Percentiles rank a stretch among this genome's conserved stretches.
phyloP scores from a whole-genome alignment of 495 filamentous ascomycete species.

The Podospora pseudoanserina region DNA sequence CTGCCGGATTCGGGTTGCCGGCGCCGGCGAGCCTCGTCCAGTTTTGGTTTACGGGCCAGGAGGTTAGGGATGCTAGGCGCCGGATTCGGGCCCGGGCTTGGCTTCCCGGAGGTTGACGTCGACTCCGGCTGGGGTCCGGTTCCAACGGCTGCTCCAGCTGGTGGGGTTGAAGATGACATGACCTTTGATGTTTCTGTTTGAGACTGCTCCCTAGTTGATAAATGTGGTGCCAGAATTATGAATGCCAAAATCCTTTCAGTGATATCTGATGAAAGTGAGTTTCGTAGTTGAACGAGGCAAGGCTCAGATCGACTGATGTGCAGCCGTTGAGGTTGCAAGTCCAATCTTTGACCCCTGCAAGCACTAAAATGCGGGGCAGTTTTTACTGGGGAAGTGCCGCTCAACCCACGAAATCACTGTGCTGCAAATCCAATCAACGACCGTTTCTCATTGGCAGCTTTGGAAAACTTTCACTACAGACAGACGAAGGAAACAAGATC shows the following conservation, averaged over 20 bases:
- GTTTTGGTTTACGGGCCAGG: slow-evolving; percentile 58
- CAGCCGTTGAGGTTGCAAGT: slow-evolving; percentile 4
- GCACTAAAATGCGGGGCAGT: slow-evolving; percentile 25
- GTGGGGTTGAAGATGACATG: slow-evolving; percentile 12
- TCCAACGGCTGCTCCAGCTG: neutral
- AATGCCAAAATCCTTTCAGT: neutral
- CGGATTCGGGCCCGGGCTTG: slow-evolving; percentile 6
- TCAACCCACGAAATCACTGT: slow-evolving; percentile 22
- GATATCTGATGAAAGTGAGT: neutral
- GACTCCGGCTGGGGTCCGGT: neutral
- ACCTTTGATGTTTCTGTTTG: neutral
- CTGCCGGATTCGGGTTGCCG: slow-evolving; percentile 52
- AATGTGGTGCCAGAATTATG: slow-evolving; percentile 4
- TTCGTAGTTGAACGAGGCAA: slow-evolving; percentile 1
- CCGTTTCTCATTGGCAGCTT: neutral
- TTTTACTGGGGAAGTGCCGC: slow-evolving; percentile 10
- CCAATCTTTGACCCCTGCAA: slow-evolving; percentile 15
- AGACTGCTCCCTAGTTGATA: neutral
- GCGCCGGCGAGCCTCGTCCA: slow-evolving; percentile 54
- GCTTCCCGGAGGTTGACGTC: neutral
- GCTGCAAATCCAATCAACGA: slow-evolving; percentile 8
- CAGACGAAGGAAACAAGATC: neutral
- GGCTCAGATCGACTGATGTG: slow-evolving; percentile 3
- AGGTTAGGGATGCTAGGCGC: slow-evolving; percentile 49
- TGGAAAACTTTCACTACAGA: slow-evolving; percentile 12